These are phyloP conservation scores for Chlorociboria aeruginascens DNA, from an alignment of 495 filamentous ascomycete genomes.

Conservation along the genomic window DNA sequence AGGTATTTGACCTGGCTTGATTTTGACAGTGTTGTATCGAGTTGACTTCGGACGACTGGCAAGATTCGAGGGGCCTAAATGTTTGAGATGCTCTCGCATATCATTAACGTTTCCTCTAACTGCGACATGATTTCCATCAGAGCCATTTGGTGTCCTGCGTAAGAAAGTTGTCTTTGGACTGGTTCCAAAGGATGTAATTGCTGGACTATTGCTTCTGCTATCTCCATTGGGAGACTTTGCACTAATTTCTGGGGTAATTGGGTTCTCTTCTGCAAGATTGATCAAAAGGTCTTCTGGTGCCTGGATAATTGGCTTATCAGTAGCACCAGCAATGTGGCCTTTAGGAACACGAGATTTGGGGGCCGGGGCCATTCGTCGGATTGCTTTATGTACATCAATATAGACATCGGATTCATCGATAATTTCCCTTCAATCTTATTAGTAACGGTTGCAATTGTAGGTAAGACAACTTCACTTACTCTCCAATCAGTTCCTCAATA, in stretches of 20 bases:
- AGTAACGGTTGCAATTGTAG: conserved; percentile 5
- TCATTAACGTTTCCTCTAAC: conserved; percentile 47
- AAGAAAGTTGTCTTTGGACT: conserved; percentile 35
- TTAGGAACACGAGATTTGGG: conserved; percentile 20
- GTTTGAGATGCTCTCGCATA: conserved; percentile 71
- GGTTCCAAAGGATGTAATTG: conserved; percentile 7
- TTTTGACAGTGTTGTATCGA: conserved; percentile 80
- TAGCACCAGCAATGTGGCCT: conserved; percentile 8
- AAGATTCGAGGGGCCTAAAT: conserved; percentile 85
- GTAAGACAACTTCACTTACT: conserved; percentile 44
- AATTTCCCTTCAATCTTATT: conserved; percentile 44
- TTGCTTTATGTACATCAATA: conserved; percentile 93
- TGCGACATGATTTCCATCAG: conserved; percentile 30
- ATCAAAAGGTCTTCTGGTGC: conserved; percentile 22
- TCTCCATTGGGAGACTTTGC: conserved; percentile 1
- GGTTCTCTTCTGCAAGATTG: conserved; percentile 22
- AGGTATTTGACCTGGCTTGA: conserved; percentile 49
- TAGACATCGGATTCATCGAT: conserved; percentile 78
- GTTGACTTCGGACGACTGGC: conserved; percentile 75
- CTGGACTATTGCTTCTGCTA: conserved; percentile 1
- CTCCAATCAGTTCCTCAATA: conserved; percentile 95
- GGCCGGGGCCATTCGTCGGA: conserved; percentile 45
- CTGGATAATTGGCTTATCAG: conserved; percentile 1
- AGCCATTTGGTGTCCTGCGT: conserved; percentile 40
- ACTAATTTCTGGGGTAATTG: background rate